Percentiles rank a stretch among this genome's conserved stretches.
phyloP scores from a whole-genome alignment of 495 filamentous ascomycete species.

The Lineolata rhizophorae region DNA sequence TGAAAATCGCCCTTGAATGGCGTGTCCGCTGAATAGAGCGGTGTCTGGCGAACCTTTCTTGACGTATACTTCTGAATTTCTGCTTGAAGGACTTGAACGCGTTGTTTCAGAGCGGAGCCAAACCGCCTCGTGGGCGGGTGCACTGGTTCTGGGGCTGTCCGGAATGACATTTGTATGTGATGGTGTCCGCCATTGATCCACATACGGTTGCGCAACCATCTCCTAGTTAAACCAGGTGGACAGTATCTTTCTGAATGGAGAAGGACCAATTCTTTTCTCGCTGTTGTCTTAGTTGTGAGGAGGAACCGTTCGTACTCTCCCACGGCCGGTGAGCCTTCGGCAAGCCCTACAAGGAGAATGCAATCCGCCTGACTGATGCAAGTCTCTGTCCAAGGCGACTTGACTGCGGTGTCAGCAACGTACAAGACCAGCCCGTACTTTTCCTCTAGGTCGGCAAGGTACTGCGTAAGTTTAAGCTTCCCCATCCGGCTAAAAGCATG shows the following conservation, averaged over 20 bases:
- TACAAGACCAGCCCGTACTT: constrained; percentile 92
- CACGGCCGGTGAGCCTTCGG: constrained; percentile 71
- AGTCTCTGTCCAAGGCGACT: constrained; percentile 93
- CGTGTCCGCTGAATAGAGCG: constrained; percentile 75
- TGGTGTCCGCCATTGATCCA: constrained; percentile 99
- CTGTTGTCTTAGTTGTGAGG: constrained; percentile 91
- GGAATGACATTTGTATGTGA: constrained; percentile 90
- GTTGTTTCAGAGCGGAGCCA: constrained; percentile 69
- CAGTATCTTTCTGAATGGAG: constrained; percentile 83
- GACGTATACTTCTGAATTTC: constrained; percentile 97
- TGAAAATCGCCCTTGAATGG: constrained; percentile 95
- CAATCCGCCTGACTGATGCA: constrained; percentile 94
- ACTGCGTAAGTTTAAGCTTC: constrained; percentile 86
- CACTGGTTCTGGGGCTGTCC: constrained; percentile 51
- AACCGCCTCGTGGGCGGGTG: constrained; percentile 58
- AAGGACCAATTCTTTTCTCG: constrained; percentile 83
- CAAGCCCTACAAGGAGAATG: constrained; percentile 77
- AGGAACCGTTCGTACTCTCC: constrained; percentile 94
- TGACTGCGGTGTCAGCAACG: constrained; percentile 91
- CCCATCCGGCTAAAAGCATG: constrained; percentile 97
- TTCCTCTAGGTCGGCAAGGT: constrained; percentile 90
- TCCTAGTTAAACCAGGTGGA: constrained; percentile 55
- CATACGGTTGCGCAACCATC: constrained; percentile 79
- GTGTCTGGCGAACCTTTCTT: constrained; percentile 58
- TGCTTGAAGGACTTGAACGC: constrained; percentile 84